phyloP scores from a whole-genome alignment of 2,329 filamentous ascomycete species.

The Celoporthe dispersa region DNA sequence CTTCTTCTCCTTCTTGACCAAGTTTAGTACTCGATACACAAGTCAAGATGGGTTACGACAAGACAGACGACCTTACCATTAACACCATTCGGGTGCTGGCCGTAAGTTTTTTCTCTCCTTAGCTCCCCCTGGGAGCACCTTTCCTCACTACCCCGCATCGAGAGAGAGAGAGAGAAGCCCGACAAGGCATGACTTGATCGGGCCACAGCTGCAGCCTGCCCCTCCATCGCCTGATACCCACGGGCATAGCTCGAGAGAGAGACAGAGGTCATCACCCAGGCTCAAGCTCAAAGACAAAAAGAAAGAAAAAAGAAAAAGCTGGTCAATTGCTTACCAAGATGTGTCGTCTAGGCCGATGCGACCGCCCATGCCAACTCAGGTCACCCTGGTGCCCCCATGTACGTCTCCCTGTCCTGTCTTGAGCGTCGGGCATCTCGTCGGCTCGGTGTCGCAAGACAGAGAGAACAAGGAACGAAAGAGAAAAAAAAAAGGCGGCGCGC shows the following conservation, averaged over 20 bases:
- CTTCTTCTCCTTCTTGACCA: background rate
- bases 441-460: background rate
- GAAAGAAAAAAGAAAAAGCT: background rate
- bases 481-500: background rate
- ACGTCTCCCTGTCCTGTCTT: conserved; percentile 40
- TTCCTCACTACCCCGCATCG: conserved; percentile 10
- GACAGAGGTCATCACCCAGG: background rate
- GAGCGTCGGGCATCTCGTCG: conserved; percentile 6
- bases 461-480: background rate
- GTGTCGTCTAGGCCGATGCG: conserved; percentile 81
- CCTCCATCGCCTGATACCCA: background rate
- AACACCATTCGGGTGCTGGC: conserved; percentile 98
- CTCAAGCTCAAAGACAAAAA: background rate
- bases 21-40: conserved; percentile 36
- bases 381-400: conserved; percentile 98
- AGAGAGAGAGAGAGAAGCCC: background rate
- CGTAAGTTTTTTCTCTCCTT: conserved; percentile 63
- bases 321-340: conserved; percentile 33
- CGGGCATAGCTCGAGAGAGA: background rate
- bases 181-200: background rate
- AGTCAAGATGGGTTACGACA: conserved; percentile 79
- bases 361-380: conserved; percentile 95
- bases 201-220: background rate
- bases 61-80: conserved; percentile 88
- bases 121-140: background rate